These are phyloP conservation scores for Dioscorea cayenensis DNA, from an alignment of 116 monocot genomes.

Conservation along the genomic window DNA sequence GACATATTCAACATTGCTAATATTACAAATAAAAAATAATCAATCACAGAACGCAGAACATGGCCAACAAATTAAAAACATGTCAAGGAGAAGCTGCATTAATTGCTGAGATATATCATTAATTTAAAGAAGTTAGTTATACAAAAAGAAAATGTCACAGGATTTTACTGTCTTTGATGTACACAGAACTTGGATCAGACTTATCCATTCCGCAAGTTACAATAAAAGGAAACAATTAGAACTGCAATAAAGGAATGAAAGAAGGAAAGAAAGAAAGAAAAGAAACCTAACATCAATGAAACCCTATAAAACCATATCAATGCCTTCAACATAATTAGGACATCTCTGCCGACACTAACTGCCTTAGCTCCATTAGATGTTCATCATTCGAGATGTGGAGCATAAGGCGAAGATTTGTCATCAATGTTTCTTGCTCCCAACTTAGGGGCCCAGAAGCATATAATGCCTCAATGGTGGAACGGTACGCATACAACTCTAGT, in stretches of 20 bases:
- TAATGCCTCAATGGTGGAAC: constrained; percentile 38
- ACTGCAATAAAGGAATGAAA: too few relatives aligned
- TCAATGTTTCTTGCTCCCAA: constrained; percentile 69
- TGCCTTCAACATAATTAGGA: constrained; percentile 2
- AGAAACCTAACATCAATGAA: not conserved
- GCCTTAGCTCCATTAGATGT: constrained; percentile 28
- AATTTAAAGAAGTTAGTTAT: not conserved
- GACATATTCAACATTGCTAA: too few relatives aligned
- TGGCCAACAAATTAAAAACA: too few relatives aligned
- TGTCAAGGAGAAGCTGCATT: too few relatives aligned
- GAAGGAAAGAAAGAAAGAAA: too few relatives aligned
- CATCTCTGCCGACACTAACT: constrained; percentile 33
- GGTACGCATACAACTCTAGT: constrained; percentile 68
- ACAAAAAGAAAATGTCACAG: not conserved
- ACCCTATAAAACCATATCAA: not conserved
- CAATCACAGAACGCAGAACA: too few relatives aligned
- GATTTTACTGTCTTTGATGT: too few relatives aligned
- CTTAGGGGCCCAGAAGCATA: constrained; percentile 66
- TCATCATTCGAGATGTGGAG: constrained; percentile 23
- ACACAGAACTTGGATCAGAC: too few relatives aligned
- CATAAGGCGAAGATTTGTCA: constrained; percentile 54
- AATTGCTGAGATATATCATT: not conserved
- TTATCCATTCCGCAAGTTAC: too few relatives aligned
- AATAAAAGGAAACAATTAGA: too few relatives aligned
- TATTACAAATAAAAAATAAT: too few relatives aligned